Conservation (phyloP, 495 filamentous ascomycete genomes). For the Letharia lupina region DNA sequence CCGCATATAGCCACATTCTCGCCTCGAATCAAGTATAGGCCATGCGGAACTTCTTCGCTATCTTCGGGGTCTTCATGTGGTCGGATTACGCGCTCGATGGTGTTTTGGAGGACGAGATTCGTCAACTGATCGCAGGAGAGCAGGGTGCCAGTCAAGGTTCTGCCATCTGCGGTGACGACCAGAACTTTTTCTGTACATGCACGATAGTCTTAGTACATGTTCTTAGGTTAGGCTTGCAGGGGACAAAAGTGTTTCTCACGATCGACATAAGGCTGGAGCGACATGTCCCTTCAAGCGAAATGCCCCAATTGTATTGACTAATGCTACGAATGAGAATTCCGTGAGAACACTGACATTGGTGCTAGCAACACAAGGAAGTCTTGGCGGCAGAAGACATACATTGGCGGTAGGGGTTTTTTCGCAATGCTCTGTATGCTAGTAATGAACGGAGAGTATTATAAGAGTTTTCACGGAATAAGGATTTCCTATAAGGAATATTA, state of each 20-base stretch:
- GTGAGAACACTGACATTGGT: background rate
- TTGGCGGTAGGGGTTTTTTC: too few species aligned
- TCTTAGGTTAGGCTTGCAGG: background rate
- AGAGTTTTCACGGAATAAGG: too few species aligned
- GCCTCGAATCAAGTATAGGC: slow-evolving; percentile 84
- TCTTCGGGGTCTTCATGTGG: slow-evolving; percentile 72
- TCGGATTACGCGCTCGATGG: slow-evolving; percentile 84
- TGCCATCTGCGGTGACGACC: slow-evolving; percentile 86
- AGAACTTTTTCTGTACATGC: slow-evolving; percentile 70
- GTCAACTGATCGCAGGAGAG: slow-evolving; percentile 85
- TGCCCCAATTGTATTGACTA: background rate
- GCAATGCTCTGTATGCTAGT: too few species aligned
- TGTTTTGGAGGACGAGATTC: slow-evolving; percentile 78
- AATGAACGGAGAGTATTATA: too few species aligned
- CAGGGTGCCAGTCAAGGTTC: slow-evolving; percentile 75
- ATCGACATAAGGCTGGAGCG: slow-evolving; percentile 57
- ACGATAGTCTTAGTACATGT: slow-evolving; percentile 7
- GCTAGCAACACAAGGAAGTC: background rate
- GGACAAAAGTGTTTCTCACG: slow-evolving; percentile 38
- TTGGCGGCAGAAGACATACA: too few species aligned
- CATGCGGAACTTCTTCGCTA: slow-evolving; percentile 72
- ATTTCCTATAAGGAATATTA: too few species aligned
- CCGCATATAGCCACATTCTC: slow-evolving; percentile 93
- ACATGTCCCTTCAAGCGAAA: slow-evolving; percentile 43
- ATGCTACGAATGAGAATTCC: background rate